Percentiles rank a stretch among this genome's conserved stretches.
phyloP scores from a whole-genome alignment of 2,329 filamentous ascomycete genomes.

The Exutisphaerella laricina region DNA sequence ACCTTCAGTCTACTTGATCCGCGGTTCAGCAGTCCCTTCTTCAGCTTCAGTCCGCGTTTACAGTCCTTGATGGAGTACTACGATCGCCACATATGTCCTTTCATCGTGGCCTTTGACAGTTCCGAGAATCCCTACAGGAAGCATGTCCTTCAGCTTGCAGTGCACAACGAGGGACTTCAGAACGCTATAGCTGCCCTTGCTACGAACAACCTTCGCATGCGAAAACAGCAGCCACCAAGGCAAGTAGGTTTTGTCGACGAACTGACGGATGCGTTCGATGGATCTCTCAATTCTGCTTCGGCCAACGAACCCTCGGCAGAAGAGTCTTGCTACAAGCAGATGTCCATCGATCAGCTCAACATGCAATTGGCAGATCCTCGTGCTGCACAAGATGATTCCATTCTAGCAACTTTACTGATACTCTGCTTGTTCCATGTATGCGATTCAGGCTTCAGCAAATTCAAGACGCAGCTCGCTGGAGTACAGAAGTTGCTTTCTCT shows the following conservation, averaged over 20 bases:
- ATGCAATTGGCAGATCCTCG: conserved; percentile 71
- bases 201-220: conserved; percentile 86
- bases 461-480: conserved; percentile 87
- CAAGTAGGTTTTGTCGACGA: conserved; percentile 32
- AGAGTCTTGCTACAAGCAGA: conserved; percentile 78
- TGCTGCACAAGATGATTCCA: conserved; percentile 75
- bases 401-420: conserved; percentile 78
- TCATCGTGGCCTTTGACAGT: conserved; percentile 85
- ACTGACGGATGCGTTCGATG: conserved; percentile 24
- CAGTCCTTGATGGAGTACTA: conserved; percentile 91
- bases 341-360: conserved; percentile 78
- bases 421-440: conserved; percentile 91
- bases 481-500: conserved; percentile 84
- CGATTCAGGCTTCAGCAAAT: conserved; percentile 86
- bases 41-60: conserved; percentile 67
- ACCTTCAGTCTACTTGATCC: conserved; percentile 27
- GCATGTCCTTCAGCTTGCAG: conserved; percentile 72
- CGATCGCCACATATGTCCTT: conserved; percentile 83
- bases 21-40: conserved; percentile 37
- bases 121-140: conserved; percentile 79
- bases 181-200: conserved; percentile 87
- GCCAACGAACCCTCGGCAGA: conserved; percentile 59
- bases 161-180: conserved; percentile 74
- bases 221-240: conserved; percentile 54
- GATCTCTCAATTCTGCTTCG: conserved; percentile 30